Evolutionary conservation across 148 eudicot species (phyloP).

Genomic region (Polygonum maritimum): DNA sequence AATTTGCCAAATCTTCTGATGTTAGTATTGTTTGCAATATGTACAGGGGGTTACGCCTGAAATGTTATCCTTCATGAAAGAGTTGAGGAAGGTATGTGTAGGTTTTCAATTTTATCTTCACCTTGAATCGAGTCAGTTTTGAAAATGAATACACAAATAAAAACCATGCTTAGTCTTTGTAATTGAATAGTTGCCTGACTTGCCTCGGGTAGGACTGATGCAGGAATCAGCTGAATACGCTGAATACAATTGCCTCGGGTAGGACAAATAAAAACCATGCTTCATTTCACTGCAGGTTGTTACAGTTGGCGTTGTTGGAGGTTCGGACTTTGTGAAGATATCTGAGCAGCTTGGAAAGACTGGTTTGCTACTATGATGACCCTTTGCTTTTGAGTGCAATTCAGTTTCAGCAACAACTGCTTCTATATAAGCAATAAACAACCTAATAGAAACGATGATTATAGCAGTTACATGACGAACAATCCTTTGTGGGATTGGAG

Average conservation of each 20-base stretch:
- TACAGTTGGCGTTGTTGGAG: conserved; percentile 92
- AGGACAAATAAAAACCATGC: too few relatives aligned
- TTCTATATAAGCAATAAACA: too few relatives aligned
- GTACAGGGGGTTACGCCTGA: conserved; percentile 47
- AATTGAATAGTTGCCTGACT: background rate
- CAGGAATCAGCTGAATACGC: background rate
- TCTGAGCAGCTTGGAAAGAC: conserved; percentile 93
- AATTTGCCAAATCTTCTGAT: background rate
- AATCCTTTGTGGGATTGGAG: too few relatives aligned
- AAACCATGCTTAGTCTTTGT: background rate
- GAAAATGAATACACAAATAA: too few relatives aligned
- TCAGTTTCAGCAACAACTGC: background rate
- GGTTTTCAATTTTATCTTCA: background rate
- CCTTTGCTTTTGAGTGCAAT: background rate
- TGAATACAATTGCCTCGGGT: too few relatives aligned
- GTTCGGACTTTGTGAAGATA: conserved; percentile 90
- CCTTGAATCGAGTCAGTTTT: background rate
- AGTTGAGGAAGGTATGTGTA: conserved; percentile 40
- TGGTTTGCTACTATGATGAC: conserved; percentile 33
- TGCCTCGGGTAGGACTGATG: background rate
- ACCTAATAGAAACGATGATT: too few relatives aligned
- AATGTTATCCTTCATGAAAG: conserved; percentile 53
- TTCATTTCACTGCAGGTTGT: conserved; percentile 49
- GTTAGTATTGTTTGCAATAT: background rate
- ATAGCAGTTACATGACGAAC: too few relatives aligned